A percentile compares a stretch with the other conserved stretches of the same genome.
These are phyloP conservation scores for Nitzschia palea DNA, from an alignment of 108 stramenopile species.

Conservation along the genomic window DNA sequence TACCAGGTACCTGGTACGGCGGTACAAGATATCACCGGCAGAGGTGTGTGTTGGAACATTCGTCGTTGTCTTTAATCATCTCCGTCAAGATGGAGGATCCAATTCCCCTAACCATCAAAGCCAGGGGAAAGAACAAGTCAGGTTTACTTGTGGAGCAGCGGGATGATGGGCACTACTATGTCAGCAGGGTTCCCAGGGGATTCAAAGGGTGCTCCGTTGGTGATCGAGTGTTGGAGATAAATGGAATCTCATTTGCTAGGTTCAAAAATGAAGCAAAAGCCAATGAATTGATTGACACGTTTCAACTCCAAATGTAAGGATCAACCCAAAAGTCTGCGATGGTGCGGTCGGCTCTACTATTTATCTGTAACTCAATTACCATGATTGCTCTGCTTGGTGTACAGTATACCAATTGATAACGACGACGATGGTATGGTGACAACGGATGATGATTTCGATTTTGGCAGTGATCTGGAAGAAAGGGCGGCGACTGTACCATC, in stretches of 20 bases:
- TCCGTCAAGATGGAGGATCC: no score
- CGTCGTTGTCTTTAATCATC: no score
- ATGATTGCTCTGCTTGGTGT: not conserved
- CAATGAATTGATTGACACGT: slow-evolving; percentile 30
- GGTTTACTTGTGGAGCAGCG: slow-evolving; percentile 32
- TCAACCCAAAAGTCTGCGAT: not conserved
- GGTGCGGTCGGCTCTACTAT: no score
- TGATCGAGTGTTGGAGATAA: slow-evolving; percentile 34
- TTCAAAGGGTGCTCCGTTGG: slow-evolving; percentile 14
- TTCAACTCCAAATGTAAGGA: slow-evolving; percentile 20
- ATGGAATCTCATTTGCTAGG: slow-evolving; percentile 11
- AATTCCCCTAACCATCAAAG: slow-evolving; percentile 11
- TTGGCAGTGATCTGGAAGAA: not conserved
- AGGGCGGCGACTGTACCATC: not conserved
- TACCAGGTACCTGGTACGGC: no score
- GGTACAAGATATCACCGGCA: no score
- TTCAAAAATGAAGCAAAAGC: slow-evolving; percentile 21
- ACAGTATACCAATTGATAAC: slow-evolving; percentile 3
- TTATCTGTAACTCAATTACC: not conserved
- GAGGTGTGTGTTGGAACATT: no score
- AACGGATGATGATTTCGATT: not conserved
- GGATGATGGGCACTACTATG: slow-evolving; percentile 30
- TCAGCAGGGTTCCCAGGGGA: slow-evolving; percentile 16
- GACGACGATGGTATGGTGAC: not conserved
- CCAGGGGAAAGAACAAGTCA: slow-evolving; percentile 18